A percentile compares a stretch with the other conserved stretches of the same genome.
phyloP scores from a whole-genome alignment of 1,139 yeast species.

The Yamadazyma diddensiae region DNA sequence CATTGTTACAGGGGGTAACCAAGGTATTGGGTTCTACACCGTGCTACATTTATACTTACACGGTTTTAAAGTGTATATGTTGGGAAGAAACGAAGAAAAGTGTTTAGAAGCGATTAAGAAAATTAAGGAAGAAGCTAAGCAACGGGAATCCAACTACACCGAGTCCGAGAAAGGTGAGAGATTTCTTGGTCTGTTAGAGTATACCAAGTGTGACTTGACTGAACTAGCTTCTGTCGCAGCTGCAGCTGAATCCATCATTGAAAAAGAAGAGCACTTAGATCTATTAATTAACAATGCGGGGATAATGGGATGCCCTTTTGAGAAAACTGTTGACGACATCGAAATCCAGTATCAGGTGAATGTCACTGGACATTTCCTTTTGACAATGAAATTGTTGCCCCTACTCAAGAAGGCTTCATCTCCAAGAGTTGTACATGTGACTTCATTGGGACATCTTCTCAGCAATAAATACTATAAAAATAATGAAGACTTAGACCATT shows the following conservation, averaged over 20 bases:
- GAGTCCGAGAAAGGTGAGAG: slow-evolving; percentile 14
- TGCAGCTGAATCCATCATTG: slow-evolving; percentile 26
- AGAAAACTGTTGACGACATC: slow-evolving; percentile 33
- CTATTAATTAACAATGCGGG: slow-evolving; percentile 44
- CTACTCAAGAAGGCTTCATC: slow-evolving; percentile 21
- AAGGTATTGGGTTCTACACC: slow-evolving; percentile 45
- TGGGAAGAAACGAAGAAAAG: slow-evolving; percentile 39
- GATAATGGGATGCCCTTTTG: slow-evolving; percentile 37
- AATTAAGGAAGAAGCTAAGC: slow-evolving; percentile 24
- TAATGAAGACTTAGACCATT: slow-evolving; percentile 19
- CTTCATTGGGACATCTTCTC: slow-evolving; percentile 35
- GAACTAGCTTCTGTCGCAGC: slow-evolving; percentile 28
- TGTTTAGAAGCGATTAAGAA: slow-evolving; percentile 35
- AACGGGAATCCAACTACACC: slow-evolving; percentile 14
- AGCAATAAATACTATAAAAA: slow-evolving; percentile 25
- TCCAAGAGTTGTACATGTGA: slow-evolving; percentile 33
- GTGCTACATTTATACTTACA: slow-evolving; percentile 41
- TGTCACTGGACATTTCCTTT: slow-evolving; percentile 32
- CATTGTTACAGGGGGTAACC: slow-evolving; percentile 44
- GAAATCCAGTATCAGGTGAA: slow-evolving; percentile 46
- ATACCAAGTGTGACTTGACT: slow-evolving; percentile 31
- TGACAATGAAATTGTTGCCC: slow-evolving; percentile 31
- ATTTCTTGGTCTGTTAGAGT: slow-evolving; percentile 26
- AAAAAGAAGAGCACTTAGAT: slow-evolving; percentile 28
- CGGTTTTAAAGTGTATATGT: slow-evolving; percentile 41